A percentile compares a stretch with the other conserved stretches of the same genome.
Conservation (phyloP, 257 asterid genomes). For the Solanum piurae region DNA sequence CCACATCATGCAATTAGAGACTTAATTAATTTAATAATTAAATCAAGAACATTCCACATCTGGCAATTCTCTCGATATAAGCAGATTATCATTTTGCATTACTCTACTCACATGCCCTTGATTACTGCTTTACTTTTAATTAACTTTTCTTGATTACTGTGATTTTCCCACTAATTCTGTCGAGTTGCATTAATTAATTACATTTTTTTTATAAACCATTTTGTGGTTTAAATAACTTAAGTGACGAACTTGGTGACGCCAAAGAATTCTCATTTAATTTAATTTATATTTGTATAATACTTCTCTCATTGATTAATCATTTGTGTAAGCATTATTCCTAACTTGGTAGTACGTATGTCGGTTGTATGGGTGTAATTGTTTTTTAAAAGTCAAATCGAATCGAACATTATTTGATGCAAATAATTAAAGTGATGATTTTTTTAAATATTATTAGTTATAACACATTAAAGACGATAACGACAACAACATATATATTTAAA, state of each 20-base stretch:
- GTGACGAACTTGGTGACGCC: neutral
- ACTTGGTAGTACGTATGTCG: neutral
- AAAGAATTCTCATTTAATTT: neutral
- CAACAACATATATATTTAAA: too few species aligned
- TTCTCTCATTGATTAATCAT: neutral
- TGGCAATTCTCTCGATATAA: slow-evolving; percentile 17
- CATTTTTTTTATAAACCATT: neutral
- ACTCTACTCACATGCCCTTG: slow-evolving; percentile 28
- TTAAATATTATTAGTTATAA: neutral
- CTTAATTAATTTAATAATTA: neutral
- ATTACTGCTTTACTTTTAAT: neutral
- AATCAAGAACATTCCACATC: slow-evolving; percentile 16
- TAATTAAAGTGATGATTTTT: neutral
- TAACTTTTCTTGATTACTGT: slow-evolving; percentile 23
- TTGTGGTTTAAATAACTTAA: neutral
- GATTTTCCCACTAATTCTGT: slow-evolving; percentile 6
- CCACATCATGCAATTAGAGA: neutral
- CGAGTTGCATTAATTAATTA: neutral
- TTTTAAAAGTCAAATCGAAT: neutral
- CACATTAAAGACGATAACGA: neutral
- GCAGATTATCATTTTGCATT: slow-evolving; percentile 15
- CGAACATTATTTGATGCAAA: neutral
- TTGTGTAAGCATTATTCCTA: neutral
- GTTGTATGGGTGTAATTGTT: neutral
- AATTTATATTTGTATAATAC: neutral